Base-by-base conservation (phyloP, 306 rosid genomes). In the Cicer yamashitae region DNA sequence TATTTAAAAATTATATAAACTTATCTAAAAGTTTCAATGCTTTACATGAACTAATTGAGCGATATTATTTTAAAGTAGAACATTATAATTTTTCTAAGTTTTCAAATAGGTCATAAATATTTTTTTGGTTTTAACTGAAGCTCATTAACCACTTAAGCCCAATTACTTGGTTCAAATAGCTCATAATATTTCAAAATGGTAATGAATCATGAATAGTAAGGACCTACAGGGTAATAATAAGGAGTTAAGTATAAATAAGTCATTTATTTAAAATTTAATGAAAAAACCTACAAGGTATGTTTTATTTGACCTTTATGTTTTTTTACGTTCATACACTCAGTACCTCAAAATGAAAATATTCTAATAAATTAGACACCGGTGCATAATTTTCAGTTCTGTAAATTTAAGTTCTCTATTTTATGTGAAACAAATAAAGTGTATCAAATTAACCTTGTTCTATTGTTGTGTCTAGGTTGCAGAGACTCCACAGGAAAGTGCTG, bases 401-500 rank as follows among this genome's bases (percentile, higher is more conserved):
- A 57, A 38, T 80, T 58, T 80, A 56, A n/a, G 44, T 67, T 5
- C 53, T 59, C 40, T 38, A 20, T 47, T 67, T 80, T 3, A 30
- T 40, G 60, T 40, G 8, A 37, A 37, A 69, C 11, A 25, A 37
- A 0, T 34, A 7, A 25, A 25, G 12, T 63, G 64, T 59, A 50
- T 48, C 10, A 1, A 15, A 3, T 41, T 14, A 37, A 52, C 18
- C 56, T 40, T 57, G 11, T 62, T 63, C 1, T 77, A 8, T 75
- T 87, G 65, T 25, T 11, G 74, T 76, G 76, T 85, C 64, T 77
- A 94, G 98, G 99, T 92, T 82, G 99, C 98, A 67, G 99, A 96
- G 90, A 92, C 97, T 80, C 99, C 97, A 34, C 97, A 94, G 75
- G 99, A 94, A 81, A 92, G 80, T 77, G 90, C 93, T 0, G 99